Base-by-base conservation (phyloP, 2,329 filamentous ascomycete genomes). In the Penicillium vulpinum region DNA sequence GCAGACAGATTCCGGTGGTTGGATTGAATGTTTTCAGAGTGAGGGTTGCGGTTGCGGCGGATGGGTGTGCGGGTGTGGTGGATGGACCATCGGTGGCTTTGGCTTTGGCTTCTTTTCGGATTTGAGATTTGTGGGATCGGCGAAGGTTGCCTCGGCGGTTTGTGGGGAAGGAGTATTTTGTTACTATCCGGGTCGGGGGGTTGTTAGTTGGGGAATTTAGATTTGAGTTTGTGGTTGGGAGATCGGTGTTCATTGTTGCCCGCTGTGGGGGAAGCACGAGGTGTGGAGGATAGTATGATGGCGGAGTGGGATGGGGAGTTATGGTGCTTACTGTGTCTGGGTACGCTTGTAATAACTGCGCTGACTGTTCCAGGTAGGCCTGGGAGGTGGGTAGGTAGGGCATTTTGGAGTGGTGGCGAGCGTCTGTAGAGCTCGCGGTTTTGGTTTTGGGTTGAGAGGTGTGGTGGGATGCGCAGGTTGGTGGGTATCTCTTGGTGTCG, bases 1-100 rank as follows among this genome's bases (percentile, higher is more conserved):
- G 96, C 61, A 99, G 83, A 59, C 88, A 88, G 56, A 88, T 87
- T 69, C 94, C 94, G 53, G 87, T 89, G 40, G 79, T 80, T 0
- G 94, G 89, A 73, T 97, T 91, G 78, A 87, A 97, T 5, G 94
- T 94, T 79, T 96, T 97, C 59, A 99, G 79, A 4, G 87, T 88
- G 50, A 99, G 87, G 54, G 82, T 85, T 62, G 88, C 92, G 5
- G 87, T 80, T 2, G 84, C 78, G 54, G 82, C 62, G 11, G 86
- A 87, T 48, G 97, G 29, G 16, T 6, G 29, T 22, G 44, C 21
- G 18, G 44, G 85, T 54, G 81, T 84, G 61, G 88, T 90, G 51
- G 44, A 33, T 2, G 28, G 15, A n/a, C 11, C 48, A 51, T 41
- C 49, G 49, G 63, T 41, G 51, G 60, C 22, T 46, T 59, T 54